phyloP scores from a whole-genome alignment of 2,329 filamentous ascomycete genomes.

The Stromatinia cepivora region DNA sequence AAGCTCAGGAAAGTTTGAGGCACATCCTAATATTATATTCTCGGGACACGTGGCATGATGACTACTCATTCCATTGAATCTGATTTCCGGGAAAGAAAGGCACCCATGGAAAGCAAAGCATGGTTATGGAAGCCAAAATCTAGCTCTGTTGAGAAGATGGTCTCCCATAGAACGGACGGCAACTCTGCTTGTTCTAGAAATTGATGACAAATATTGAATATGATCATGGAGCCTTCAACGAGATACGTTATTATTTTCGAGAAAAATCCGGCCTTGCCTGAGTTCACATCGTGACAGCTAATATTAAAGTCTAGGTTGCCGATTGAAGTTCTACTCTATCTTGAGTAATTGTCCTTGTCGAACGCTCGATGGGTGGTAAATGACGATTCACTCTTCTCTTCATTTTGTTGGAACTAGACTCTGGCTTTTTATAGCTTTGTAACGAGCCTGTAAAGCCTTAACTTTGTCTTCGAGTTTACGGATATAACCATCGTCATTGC shows the following conservation, averaged over 20 bases:
- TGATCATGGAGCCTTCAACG: background rate
- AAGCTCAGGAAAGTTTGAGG: conserved; percentile 13
- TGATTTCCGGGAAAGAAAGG: background rate
- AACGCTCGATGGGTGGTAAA: conserved; percentile 3
- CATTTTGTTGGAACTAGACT: background rate
- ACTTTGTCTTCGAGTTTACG: conserved; percentile 6
- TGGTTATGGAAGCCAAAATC: conserved; percentile 3
- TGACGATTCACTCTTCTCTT: conserved; percentile 8
- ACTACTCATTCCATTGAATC: conserved; percentile 2
- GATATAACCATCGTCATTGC: background rate
- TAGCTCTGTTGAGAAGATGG: background rate
- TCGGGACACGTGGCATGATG: conserved; percentile 5
- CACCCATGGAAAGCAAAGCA: conserved; percentile 7
- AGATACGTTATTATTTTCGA: background rate
- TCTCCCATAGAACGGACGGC: background rate
- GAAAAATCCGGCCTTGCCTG: background rate
- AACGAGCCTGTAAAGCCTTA: conserved; percentile 1
- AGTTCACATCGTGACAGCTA: background rate
- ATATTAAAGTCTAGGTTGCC: background rate
- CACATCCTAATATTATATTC: background rate
- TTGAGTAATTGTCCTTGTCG: conserved; percentile 10
- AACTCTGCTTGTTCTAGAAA: conserved; percentile 12
- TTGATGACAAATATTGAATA: conserved; percentile 14
- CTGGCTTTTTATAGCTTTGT: background rate
- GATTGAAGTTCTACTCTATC: background rate